phyloP scores from a whole-genome alignment of 176 grass and related monocot species.

The Ensete glaucum region DNA sequence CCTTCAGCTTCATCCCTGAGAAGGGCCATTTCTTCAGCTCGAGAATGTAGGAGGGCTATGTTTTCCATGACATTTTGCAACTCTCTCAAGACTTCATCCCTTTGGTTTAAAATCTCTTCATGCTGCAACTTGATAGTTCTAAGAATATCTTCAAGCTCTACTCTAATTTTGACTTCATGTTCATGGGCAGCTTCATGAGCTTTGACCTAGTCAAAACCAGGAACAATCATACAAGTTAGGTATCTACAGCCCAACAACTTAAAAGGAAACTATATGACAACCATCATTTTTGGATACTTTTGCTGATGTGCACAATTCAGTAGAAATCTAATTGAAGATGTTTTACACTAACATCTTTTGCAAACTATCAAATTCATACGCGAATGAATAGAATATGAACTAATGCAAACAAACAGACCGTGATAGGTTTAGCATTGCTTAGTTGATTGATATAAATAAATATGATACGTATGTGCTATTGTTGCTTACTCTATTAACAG shows the following conservation, averaged over 20 bases:
- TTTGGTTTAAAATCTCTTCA: conserved; percentile 39
- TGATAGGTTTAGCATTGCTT: not conserved
- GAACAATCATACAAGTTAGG: not conserved
- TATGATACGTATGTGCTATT: conserved; percentile 6
- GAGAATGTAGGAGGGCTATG: conserved; percentile 35
- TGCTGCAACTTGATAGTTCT: conserved; percentile 32
- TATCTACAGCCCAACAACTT: not conserved
- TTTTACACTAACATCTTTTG: too few relatives aligned
- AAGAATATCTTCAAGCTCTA: conserved; percentile 44
- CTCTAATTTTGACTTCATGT: conserved; percentile 41
- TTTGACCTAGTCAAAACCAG: conserved; percentile 35
- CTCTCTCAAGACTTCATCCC: conserved; percentile 33
- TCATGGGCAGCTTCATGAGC: conserved; percentile 31
- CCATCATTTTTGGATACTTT: too few relatives aligned
- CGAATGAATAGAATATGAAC: not conserved
- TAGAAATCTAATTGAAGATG: too few relatives aligned
- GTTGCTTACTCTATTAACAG: conserved; percentile 39
- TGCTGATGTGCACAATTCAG: too few relatives aligned
- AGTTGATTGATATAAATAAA: not conserved
- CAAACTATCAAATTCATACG: not conserved
- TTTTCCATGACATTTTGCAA: conserved; percentile 44
- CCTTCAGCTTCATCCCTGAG: conserved; percentile 37
- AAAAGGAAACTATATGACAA: not conserved
- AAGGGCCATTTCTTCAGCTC: conserved; percentile 18
- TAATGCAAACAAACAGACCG: not conserved